phyloP scores from a whole-genome alignment of 192 early-diverging fungal genomes.

The Podila verticillata region DNA sequence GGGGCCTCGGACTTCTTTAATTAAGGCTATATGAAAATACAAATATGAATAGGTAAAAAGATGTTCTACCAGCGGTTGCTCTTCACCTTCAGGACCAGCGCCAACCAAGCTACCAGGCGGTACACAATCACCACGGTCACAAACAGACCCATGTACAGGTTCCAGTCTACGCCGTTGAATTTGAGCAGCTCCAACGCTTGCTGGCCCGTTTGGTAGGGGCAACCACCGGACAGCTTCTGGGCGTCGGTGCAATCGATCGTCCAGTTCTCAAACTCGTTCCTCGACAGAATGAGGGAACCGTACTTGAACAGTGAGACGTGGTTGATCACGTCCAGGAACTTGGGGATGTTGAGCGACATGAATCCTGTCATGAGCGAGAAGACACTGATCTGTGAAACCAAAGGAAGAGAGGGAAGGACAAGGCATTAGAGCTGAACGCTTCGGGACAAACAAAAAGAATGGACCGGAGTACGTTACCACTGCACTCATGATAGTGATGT shows the following conservation, averaged over 20 bases:
- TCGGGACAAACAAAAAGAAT: not conserved
- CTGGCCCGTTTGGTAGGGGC: slow-evolving; percentile 34
- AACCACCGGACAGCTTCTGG: slow-evolving; percentile 16
- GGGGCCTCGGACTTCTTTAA: not conserved
- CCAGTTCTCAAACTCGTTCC: slow-evolving; percentile 44
- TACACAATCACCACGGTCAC: slow-evolving; percentile 24
- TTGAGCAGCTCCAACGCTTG: slow-evolving; percentile 10
- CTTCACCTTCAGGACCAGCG: slow-evolving; percentile 33
- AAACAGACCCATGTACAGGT: slow-evolving; percentile 47
- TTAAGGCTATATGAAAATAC: not conserved
- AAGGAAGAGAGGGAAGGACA: not conserved
- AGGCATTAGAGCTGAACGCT: not conserved
- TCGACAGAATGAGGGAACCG: slow-evolving; percentile 25
- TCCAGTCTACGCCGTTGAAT: slow-evolving; percentile 32
- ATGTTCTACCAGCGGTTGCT: slow-evolving; percentile 27
- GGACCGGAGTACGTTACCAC: slow-evolving; percentile 19
- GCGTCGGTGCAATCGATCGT: slow-evolving; percentile 29
- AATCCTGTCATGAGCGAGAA: slow-evolving; percentile 52
- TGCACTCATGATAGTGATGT: slow-evolving; percentile 48
- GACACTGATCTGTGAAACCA: slow-evolving; percentile 32
- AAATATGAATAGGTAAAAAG: not conserved
- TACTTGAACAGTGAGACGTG: slow-evolving; percentile 45
- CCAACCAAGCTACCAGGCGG: slow-evolving; percentile 26
- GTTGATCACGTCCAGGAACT: slow-evolving; percentile 38
- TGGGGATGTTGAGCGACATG: slow-evolving; percentile 45